Conservation (phyloP, 2,329 filamentous ascomycete genomes). For the Teratosphaeria gauchensis region DNA sequence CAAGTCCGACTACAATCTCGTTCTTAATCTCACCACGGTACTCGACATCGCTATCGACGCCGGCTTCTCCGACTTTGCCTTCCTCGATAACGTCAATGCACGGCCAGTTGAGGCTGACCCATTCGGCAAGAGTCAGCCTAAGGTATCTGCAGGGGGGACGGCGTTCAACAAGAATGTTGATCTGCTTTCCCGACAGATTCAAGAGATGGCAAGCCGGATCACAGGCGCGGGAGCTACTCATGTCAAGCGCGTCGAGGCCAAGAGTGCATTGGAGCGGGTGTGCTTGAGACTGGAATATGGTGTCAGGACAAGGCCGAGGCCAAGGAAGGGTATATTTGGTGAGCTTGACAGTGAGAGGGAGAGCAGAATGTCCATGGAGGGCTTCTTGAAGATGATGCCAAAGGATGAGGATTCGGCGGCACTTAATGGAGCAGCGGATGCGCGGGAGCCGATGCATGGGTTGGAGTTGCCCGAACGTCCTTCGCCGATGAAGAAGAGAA, state of each 20-base stretch:
- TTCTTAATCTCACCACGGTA: constrained; percentile 56
- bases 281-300: constrained; percentile 61
- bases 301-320: constrained; percentile 51
- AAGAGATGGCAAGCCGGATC: constrained; percentile 51
- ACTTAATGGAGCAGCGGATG: not conserved
- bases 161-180: constrained; percentile 66
- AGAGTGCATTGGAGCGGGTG: constrained; percentile 65
- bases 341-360: not conserved
- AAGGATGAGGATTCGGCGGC: not conserved
- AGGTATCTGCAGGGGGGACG: constrained; percentile 26
- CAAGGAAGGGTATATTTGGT: constrained; percentile 21
- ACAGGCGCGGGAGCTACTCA: constrained; percentile 64
- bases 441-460: not conserved
- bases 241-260: constrained; percentile 64
- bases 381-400: not conserved
- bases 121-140: not conserved
- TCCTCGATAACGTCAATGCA: constrained; percentile 4
- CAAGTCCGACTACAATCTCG: constrained; percentile 56
- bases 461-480: not conserved
- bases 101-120: not conserved
- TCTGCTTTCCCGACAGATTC: constrained; percentile 50
- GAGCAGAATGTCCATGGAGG: not conserved
- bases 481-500: not conserved
- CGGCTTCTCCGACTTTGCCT: constrained; percentile 33
- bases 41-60: constrained; percentile 69